Evolutionary conservation across 306 rosid species (phyloP).

Genomic region (Gastrolobium villosum): DNA sequence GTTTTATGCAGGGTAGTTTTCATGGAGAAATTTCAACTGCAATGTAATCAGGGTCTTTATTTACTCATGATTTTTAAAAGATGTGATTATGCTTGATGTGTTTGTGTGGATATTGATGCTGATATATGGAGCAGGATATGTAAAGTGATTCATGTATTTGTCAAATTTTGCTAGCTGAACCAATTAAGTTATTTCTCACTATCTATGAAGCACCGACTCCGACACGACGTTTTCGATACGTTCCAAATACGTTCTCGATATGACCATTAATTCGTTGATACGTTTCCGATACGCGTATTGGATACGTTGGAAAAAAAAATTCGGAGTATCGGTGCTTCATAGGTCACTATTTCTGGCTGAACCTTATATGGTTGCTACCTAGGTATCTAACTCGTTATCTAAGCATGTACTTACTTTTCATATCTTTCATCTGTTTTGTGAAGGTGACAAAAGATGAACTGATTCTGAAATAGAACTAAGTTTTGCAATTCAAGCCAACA

Average conservation of each 20-base stretch:
- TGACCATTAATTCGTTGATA: no score
- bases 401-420: conserved; percentile 8
- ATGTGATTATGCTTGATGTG: conserved; percentile 36
- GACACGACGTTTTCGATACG: no score
- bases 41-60: conserved; percentile 12
- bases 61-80: conserved; percentile 1
- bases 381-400: neutral
- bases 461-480: conserved; percentile 42
- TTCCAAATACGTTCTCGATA: no score
- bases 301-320: no score
- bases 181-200: conserved; percentile 7
- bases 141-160: conserved; percentile 22
- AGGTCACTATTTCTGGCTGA: neutral
- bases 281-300: no score
- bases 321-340: no score
- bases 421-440: conserved; percentile 40
- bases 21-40: conserved; percentile 20
- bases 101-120: conserved; percentile 30
- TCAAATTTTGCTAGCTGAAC: conserved; percentile 34
- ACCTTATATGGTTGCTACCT: conserved; percentile 5
- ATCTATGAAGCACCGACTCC: no score
- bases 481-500: conserved; percentile 55
- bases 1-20: conserved; percentile 17
- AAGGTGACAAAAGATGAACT: conserved; percentile 48
- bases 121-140: conserved; percentile 15